Conservation (phyloP, 2,329 filamentous ascomycete genomes). For the Zelopaecilomyces penicillatus region DNA sequence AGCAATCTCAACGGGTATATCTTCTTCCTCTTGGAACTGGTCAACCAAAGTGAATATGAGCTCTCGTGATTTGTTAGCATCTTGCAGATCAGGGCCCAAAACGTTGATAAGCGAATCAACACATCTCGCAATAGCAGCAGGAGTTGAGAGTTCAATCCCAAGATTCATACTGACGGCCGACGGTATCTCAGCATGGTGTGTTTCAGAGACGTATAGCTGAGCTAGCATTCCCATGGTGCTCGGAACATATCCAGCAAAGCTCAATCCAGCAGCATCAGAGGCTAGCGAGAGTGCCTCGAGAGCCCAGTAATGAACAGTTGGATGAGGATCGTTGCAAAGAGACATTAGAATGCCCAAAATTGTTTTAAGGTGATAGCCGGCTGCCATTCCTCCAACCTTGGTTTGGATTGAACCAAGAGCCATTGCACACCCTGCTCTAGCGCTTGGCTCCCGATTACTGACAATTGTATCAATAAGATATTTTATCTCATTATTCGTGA, state of each 20-base stretch:
- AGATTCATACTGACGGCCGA: constrained; percentile 82
- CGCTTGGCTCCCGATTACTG: constrained; percentile 83
- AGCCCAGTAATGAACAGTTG: constrained; percentile 93
- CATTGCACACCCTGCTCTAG: constrained; percentile 88
- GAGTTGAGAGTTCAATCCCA: constrained; percentile 75
- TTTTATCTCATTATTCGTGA: constrained; percentile 86
- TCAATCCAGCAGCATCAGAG: constrained; percentile 84
- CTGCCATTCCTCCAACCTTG: constrained; percentile 95
- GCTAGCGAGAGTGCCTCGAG: constrained; percentile 80
- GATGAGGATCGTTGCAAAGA: constrained; percentile 88
- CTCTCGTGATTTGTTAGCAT: constrained; percentile 83
- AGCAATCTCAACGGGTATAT: constrained; percentile 62
- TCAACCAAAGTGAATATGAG: constrained; percentile 80
- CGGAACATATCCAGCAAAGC: constrained; percentile 83
- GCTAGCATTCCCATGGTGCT: constrained; percentile 89
- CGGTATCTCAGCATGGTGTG: constrained; percentile 76
- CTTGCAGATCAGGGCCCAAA: constrained; percentile 87
- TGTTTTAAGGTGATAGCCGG: constrained; percentile 90
- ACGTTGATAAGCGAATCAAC: constrained; percentile 97
- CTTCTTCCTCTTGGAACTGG: constrained; percentile 71
- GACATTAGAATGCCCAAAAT: constrained; percentile 99
- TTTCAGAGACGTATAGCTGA: constrained; percentile 85
- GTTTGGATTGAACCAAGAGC: constrained; percentile 89
- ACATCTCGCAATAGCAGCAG: constrained; percentile 75
- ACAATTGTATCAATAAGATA: constrained; percentile 91